Evolutionary conservation across 345 rosid species (phyloP).

Genomic region (Moricandia moricandioides): DNA sequence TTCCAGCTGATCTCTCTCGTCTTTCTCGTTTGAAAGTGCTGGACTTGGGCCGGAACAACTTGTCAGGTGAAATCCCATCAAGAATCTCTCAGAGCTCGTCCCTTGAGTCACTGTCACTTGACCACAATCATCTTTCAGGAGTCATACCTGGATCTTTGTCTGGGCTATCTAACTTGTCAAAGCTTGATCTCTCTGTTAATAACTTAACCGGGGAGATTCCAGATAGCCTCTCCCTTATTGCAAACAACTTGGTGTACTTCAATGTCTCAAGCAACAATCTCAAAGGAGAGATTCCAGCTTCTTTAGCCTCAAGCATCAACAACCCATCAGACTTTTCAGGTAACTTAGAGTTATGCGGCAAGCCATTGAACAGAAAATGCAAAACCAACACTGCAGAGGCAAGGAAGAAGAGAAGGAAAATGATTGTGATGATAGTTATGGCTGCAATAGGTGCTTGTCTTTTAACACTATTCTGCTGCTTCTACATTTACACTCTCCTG

Average conservation of each 20-base stretch:
- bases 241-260: slow-evolving; percentile 49
- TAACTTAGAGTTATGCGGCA: slow-evolving; percentile 66
- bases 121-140: slow-evolving; percentile 67
- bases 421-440: slow-evolving; percentile 57
- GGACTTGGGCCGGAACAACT: slow-evolving; percentile 65
- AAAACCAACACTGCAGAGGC: slow-evolving; percentile 28
- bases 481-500: slow-evolving; percentile 75
- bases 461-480: slow-evolving; percentile 73
- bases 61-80: slow-evolving; percentile 67
- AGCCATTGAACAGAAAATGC: slow-evolving; percentile 59
- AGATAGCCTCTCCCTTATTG: slow-evolving; percentile 43
- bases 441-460: slow-evolving; percentile 58
- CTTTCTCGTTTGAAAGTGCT: slow-evolving; percentile 54
- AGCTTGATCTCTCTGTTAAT: slow-evolving; percentile 73
- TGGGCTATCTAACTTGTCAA: slow-evolving; percentile 50
- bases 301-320: slow-evolving; percentile 57
- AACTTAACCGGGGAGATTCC: slow-evolving; percentile 80
- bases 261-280: slow-evolving; percentile 76
- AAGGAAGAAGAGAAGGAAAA: slow-evolving; percentile 52
- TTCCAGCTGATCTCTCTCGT: slow-evolving; percentile 71
- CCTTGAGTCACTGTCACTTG: slow-evolving; percentile 50
- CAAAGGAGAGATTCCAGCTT: slow-evolving; percentile 65
- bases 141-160: slow-evolving; percentile 63
- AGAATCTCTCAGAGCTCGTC: slow-evolving; percentile 53
- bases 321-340: slow-evolving; percentile 55